Conservation (phyloP, 169 alveolate species). For the Eimeria maxima region DNA sequence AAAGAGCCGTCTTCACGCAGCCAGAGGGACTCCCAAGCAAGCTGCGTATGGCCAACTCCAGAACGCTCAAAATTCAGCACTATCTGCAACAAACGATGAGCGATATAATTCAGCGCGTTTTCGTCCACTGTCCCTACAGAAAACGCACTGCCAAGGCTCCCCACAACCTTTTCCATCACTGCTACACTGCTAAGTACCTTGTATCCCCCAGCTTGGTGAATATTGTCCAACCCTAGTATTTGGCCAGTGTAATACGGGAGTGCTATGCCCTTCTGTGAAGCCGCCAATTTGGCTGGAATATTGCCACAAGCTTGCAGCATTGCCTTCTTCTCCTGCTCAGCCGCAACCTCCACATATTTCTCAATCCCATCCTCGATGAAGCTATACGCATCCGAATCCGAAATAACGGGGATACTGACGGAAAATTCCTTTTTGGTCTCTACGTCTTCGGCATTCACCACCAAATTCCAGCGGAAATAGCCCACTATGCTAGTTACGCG, state of each 20-base stretch:
- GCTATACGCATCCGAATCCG: too few species aligned
- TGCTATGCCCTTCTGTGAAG: conserved; percentile 1
- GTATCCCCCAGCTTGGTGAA: background rate
- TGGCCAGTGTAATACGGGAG: background rate
- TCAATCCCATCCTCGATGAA: background rate
- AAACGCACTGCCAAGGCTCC: background rate
- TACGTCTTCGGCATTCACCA: background rate
- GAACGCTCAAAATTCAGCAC: background rate
- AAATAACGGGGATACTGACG: background rate
- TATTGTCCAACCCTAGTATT: background rate
- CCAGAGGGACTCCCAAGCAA: background rate
- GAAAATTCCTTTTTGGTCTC: background rate
- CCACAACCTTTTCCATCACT: background rate
- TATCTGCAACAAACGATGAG: background rate
- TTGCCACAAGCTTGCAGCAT: conserved; percentile 27
- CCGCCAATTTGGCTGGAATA: background rate
- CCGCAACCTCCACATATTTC: background rate
- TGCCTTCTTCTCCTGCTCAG: background rate
- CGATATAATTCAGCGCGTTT: background rate
- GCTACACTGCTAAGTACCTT: background rate
- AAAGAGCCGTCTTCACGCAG: conserved; percentile 35
- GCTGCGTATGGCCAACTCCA: background rate
- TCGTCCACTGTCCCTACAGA: background rate
- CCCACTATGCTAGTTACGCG: background rate
- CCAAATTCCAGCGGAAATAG: background rate